Evolutionary conservation across 441 rosid genomes (phyloP).

Genomic region (Syzygium malaccense): DNA sequence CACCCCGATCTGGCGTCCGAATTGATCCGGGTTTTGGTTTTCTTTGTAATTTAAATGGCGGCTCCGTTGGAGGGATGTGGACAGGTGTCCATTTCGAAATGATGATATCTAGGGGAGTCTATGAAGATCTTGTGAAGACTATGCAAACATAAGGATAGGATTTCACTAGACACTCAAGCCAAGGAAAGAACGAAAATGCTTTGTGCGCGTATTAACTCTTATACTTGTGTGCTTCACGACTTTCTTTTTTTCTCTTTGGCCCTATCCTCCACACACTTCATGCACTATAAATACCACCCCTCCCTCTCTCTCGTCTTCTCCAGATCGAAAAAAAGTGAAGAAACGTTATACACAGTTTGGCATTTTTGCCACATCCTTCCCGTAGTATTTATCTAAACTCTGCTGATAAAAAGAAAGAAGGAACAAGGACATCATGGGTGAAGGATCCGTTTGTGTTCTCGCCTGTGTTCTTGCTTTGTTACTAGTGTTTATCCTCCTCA

Average conservation of each 20-base stretch:
- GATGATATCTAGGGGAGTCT: not conserved
- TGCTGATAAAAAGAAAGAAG: not conserved
- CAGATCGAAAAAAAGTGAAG: not conserved
- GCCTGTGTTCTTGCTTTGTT: slow-evolving; percentile 20
- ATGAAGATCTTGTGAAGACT: not conserved
- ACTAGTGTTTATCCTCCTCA: not conserved
- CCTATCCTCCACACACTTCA: not conserved
- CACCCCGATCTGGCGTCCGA: not conserved
- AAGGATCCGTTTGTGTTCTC: slow-evolving; percentile 12
- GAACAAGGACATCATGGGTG: slow-evolving; percentile 17
- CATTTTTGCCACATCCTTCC: not conserved
- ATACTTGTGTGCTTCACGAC: not conserved
- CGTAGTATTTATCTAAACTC: not conserved
- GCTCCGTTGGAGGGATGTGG: not conserved
- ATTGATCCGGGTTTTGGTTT: not conserved
- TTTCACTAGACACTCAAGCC: not conserved
- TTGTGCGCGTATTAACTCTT: not conserved
- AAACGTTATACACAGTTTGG: not conserved
- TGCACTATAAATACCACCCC: not conserved
- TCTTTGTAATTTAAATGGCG: not conserved
- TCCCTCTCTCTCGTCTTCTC: not conserved
- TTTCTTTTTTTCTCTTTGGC: not conserved
- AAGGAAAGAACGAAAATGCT: not conserved
- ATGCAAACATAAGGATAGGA: not conserved
- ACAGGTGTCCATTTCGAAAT: not conserved